A percentile compares a stretch with the other conserved stretches of the same genome.
Evolutionary conservation across 1,284 basidiomycete species (phyloP).

Genomic region (Apiotrichum brassicae): DNA sequence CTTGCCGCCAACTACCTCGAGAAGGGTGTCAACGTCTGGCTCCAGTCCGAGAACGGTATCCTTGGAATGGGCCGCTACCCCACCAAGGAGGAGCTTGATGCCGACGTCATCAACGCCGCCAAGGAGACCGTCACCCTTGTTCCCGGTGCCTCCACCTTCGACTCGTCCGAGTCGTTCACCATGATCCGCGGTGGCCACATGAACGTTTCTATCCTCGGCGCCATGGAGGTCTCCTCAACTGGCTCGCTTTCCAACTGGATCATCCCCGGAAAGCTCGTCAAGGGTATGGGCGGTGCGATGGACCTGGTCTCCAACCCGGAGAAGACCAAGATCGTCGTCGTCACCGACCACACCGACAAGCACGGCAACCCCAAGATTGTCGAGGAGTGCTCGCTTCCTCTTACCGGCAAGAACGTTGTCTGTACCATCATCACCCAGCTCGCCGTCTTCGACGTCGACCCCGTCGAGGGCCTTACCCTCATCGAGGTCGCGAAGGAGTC

Average conservation of each 20-base stretch:
- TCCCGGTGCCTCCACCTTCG: constrained; percentile 84
- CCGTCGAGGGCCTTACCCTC: constrained; percentile 61
- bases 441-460: constrained; percentile 75
- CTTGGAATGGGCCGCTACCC: constrained; percentile 94
- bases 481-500: constrained; percentile 58
- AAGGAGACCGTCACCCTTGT: constrained; percentile 90
- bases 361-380: constrained; percentile 81
- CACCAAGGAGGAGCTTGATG: constrained; percentile 75
- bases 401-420: constrained; percentile 63
- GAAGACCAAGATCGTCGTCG: constrained; percentile 64
- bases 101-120: constrained; percentile 92
- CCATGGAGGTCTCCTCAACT: constrained; percentile 77
- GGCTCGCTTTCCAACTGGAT: constrained; percentile 96
- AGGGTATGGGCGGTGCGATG: constrained; percentile 91
- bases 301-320: constrained; percentile 35
- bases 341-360: constrained; percentile 61
- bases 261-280: constrained; percentile 83
- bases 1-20: constrained; percentile 77
- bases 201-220: constrained; percentile 74
- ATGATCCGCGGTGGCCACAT: constrained; percentile 94
- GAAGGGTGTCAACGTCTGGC: constrained; percentile 74
- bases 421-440: constrained; percentile 85
- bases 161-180: constrained; percentile 83
- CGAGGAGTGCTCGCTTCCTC: constrained; percentile 70
- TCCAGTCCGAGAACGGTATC: constrained; percentile 93